Percentiles rank a stretch among this genome's conserved stretches.
These are phyloP conservation scores for Cutaneotrichosporon arboriforme DNA, from an alignment of 1,284 basidiomycete genomes.

Conservation along the genomic window DNA sequence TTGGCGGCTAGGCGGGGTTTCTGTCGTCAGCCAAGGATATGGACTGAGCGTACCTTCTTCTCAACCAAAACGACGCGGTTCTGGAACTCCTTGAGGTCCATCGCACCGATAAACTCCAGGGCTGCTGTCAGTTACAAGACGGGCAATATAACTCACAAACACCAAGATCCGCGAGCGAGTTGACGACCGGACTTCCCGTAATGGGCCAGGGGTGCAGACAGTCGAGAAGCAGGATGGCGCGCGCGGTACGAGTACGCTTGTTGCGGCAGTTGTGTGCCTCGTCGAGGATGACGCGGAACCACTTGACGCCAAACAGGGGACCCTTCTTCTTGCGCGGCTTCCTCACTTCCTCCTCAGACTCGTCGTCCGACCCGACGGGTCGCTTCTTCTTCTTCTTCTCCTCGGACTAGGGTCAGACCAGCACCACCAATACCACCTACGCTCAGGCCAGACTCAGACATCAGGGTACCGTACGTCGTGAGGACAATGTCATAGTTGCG, in stretches of 20 bases:
- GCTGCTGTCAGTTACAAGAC: constrained; percentile 22
- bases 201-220: constrained; percentile 37
- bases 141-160: too few species aligned
- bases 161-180: constrained; percentile 11
- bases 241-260: constrained; percentile 32
- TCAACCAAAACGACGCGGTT: constrained; percentile 25
- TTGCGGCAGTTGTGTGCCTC: constrained; percentile 47
- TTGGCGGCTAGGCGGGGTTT: constrained; percentile 30
- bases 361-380: not conserved
- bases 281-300: constrained; percentile 49
- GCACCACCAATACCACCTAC: constrained; percentile 5
- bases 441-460: constrained; percentile 24
- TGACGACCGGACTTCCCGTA: constrained; percentile 42
- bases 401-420: not conserved
- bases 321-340: constrained; percentile 22
- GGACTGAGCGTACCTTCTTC: constrained; percentile 16
- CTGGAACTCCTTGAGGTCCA: constrained; percentile 33
- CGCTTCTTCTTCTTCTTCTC: constrained; percentile 20
- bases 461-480: constrained; percentile 41
- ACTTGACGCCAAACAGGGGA: constrained; percentile 36
- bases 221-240: constrained; percentile 33
- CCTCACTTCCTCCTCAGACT: constrained; percentile 12
- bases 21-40: not conserved
- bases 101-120: constrained; percentile 33
- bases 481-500: constrained; percentile 43